phyloP scores from a whole-genome alignment of 1,284 basidiomycete species.

The Cryptococcus sp. region DNA sequence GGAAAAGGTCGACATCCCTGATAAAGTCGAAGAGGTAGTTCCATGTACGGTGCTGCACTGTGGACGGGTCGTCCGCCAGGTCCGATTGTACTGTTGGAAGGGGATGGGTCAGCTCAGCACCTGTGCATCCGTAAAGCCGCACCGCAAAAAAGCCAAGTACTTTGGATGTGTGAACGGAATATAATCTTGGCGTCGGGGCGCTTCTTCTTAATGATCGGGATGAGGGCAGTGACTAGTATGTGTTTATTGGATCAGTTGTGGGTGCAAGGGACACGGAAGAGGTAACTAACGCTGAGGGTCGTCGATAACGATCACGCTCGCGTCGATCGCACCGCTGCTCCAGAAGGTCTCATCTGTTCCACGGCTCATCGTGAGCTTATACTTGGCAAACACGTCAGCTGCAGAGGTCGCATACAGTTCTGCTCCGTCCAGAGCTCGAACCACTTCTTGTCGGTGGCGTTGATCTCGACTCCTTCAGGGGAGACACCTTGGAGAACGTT shows the following conservation, averaged over 20 bases:
- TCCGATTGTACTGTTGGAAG: conserved; percentile 33
- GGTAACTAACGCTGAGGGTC: conserved; percentile 49
- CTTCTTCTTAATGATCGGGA: conserved; percentile 76
- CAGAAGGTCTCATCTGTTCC: conserved; percentile 62
- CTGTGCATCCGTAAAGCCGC: neutral
- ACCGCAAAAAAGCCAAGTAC: conserved; percentile 51
- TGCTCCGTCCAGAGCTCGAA: conserved; percentile 75
- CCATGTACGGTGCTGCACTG: conserved; percentile 82
- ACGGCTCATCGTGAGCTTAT: conserved; percentile 1
- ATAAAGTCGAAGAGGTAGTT: conserved; percentile 86
- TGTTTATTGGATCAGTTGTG: neutral
- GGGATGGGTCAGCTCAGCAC: neutral
- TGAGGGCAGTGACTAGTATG: conserved; percentile 59
- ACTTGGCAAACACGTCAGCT: neutral
- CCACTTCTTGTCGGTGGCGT: conserved; percentile 66
- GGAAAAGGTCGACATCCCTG: conserved; percentile 75
- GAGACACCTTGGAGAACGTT: conserved; percentile 63
- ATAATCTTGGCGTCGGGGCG: conserved; percentile 76
- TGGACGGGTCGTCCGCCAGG: conserved; percentile 48
- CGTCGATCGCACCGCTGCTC: conserved; percentile 62
- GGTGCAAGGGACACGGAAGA: neutral
- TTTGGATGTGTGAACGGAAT: conserved; percentile 87
- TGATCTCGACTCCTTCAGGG: conserved; percentile 66
- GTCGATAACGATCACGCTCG: conserved; percentile 64
- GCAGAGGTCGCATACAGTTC: conserved; percentile 46